Conservation (phyloP, 2,329 filamentous ascomycete genomes). For the Pestalotiopsis sp. region DNA sequence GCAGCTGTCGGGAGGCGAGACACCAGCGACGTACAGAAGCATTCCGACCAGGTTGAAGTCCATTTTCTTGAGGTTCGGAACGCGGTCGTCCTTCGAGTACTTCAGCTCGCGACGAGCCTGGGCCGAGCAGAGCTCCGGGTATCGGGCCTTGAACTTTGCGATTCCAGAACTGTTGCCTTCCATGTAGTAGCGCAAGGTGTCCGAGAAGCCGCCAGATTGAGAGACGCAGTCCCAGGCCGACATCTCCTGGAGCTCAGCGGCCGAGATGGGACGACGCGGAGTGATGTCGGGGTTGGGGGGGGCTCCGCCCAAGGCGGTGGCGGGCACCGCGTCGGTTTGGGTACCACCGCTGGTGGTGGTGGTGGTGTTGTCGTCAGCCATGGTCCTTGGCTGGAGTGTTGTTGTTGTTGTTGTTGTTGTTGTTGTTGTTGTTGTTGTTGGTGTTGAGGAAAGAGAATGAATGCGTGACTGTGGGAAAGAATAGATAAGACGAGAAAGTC, state of each 20-base stretch:
- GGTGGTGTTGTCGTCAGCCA: not conserved
- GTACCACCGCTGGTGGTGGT: not conserved
- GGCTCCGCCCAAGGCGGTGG: not conserved
- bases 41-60: not conserved
- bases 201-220: not conserved
- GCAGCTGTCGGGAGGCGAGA: not conserved
- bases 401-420: not conserved
- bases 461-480: not conserved
- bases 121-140: not conserved
- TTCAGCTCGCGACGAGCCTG: not conserved
- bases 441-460: not conserved
- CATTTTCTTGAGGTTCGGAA: not conserved
- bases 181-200: not conserved
- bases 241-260: not conserved
- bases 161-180: not conserved
- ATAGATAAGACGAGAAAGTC: too few species aligned
- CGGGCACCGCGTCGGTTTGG: not conserved
- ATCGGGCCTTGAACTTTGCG: not conserved
- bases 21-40: not conserved
- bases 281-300: too few species aligned
- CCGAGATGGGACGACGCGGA: too few species aligned
- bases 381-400: not conserved
- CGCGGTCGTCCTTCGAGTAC: not conserved
- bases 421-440: not conserved
- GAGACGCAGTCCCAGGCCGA: not conserved